phyloP scores from a whole-genome alignment of 179 eudicot genomes.

The Drosera spatulata region DNA sequence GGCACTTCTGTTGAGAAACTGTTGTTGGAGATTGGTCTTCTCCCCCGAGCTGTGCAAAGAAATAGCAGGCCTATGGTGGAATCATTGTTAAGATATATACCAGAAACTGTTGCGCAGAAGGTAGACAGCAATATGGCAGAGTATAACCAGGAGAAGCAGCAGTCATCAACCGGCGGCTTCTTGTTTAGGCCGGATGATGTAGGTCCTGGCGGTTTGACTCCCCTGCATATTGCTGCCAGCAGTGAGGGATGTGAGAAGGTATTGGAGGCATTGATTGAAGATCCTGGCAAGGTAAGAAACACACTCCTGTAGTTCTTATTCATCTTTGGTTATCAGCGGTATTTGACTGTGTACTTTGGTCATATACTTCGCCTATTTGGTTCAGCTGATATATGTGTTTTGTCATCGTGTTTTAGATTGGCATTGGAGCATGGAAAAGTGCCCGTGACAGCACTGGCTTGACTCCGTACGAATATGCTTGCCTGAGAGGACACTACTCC shows the following conservation, averaged over 20 bases:
- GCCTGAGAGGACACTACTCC: conserved; percentile 48
- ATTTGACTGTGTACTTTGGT: background rate
- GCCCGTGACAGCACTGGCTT: conserved; percentile 62
- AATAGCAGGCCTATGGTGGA: conserved; percentile 65
- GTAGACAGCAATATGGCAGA: conserved; percentile 8
- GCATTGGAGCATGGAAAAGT: conserved; percentile 69
- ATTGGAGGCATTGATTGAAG: conserved; percentile 75
- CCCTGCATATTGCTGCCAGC: conserved; percentile 79
- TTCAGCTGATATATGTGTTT: conserved; percentile 9
- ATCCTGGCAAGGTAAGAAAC: conserved; percentile 64
- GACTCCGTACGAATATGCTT: conserved; percentile 79
- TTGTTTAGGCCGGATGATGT: background rate
- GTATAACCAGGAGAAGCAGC: conserved; percentile 10
- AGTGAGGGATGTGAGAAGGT: conserved; percentile 45
- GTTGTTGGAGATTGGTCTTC: conserved; percentile 44
- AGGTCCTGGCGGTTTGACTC: conserved; percentile 82
- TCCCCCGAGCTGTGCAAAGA: conserved; percentile 64
- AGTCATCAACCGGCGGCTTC: conserved; percentile 16
- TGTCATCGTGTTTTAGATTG: conserved; percentile 40
- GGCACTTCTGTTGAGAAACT: conserved; percentile 37
- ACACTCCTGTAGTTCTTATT: too few species aligned
- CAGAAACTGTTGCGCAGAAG: conserved; percentile 16
- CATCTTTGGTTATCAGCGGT: conserved; percentile 4
- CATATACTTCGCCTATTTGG: background rate
- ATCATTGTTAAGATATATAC: conserved; percentile 38